Evolutionary conservation across 192 early-diverging fungal species (phyloP), one percentile per base, ranked within the genome.

Genomic region (Thamnidium elegans): DNA sequence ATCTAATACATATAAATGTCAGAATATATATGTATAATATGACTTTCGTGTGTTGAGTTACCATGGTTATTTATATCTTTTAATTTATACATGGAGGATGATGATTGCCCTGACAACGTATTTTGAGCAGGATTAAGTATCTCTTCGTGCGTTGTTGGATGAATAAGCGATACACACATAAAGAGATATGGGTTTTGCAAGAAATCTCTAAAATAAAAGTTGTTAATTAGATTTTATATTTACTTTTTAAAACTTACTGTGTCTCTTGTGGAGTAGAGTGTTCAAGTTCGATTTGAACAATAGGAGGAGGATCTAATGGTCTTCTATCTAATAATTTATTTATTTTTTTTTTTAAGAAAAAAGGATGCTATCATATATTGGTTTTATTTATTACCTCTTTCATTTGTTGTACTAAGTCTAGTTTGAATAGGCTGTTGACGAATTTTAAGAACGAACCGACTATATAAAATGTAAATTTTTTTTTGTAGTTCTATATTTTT

Each of bases 141-240:
- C 62, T 94, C 91, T 51, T 87, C 84, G 63, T 94, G 87, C 58
- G 89, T 88, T 11, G 84, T 81, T 52, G 82, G 77, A 62, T 76
- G 72, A 65, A 93, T 88, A 30, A 97, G 80, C 31, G 92, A 91
- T 15, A 90, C 92, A 77, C 93, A 97, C 93, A 95, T 93, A 74
- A 95, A 97, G 66, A 92, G 89, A 74, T 91, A 93, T 13, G 96
- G 92, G 69, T 91, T 93, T 58, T 90, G 86, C 34, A 85, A 73
- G 53, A 79, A 77, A 42, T 63, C 58, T 20, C 62, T 66, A 60
- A 55, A 47, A 20, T 53, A 13, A 26, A 13, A 65, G 39, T 23
- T n/a, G 10, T 48, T 55, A 47, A 55, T 19, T 39, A 44, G 23
- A 50, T 8, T 19, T 54, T 26, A 32, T 36, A 32, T 36, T 19